Evolutionary conservation across 2,329 filamentous ascomycete genomes (phyloP), one percentile per base, ranked within the genome.

Genomic region (Penicillium sp.): DNA sequence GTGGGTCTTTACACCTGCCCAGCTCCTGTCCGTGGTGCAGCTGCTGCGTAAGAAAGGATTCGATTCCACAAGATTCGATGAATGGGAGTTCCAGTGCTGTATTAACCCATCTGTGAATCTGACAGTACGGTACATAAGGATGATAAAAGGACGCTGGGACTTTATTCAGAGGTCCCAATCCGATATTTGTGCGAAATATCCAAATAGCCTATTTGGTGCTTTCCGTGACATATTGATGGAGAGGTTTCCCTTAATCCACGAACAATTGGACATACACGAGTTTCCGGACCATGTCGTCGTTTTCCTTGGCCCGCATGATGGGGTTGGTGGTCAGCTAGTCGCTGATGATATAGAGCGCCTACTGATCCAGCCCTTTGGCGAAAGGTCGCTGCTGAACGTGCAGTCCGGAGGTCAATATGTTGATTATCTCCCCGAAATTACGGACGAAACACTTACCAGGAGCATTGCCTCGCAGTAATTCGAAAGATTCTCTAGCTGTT

Each of bases 1-100:
- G n/a, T 54, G 51, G 51, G 51, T 54, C 30, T 54, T 54, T 35
- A 26, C 31, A 26, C 51, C 51, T 4, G n/a, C 15, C 19, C 51
- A 54, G 19, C 51, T 54, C 19, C 21, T 54, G 21, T 19, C 11
- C 11, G 29, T 54, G 9, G 44, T 46, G 44, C 17, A 46, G 44
- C 44, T 46, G 17, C 44, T 46, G 5, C 44, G 44, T 19, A 17
- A 46, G 17, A 46, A 23, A n/a, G 44, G 44, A 46, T 46, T 46
- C 17, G 21, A 7, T 17, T 19, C 21, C 21, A 23, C 17, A 46
- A 46, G 21, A 4, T 9, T 46, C 17, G 44, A 46, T 46, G 44
- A 46, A 23, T 46, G 44, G 44, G 44, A 46, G 21, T 46, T 46
- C 44, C 44, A 46, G 21, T n/a, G 17, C 21, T 46, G 44, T 7